Base-by-base conservation (phyloP, 2,329 filamentous ascomycete species). In the Colletotrichum sansevieriae region DNA sequence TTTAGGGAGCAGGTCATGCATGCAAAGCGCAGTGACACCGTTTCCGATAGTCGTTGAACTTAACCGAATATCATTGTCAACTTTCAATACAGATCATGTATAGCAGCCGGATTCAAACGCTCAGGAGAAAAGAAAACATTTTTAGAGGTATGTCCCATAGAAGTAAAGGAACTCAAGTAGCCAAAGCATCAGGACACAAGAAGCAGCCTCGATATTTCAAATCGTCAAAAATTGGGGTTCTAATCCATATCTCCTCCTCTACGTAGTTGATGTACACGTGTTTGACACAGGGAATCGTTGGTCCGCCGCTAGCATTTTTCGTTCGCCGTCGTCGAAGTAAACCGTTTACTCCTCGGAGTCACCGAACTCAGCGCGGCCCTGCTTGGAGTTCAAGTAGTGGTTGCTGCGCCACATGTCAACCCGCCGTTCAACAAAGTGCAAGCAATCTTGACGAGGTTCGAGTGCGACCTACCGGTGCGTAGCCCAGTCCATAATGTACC, bases 401-500 rank as follows among this genome's bases (percentile, higher is more conserved):
- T 94, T 94, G 82, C 92, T 94, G 56, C 11, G 29, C 6, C 6
- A 12, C 5, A 20, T 33, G 58, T 75, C 67, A 78, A 71, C 52
- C 52, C 22, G 3, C 10, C 1, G 43, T 41, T 12, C 1, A 49
- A 9, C 41, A 12, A 18, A 9, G 0, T 15, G 6, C 15, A 8
- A 20, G 13, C 37, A 18, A 6, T 29, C 13, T 46, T 22, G 49
- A 4, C 15, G 33, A 39, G 58, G n/a, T 4, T 33, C 18, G 9
- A 33, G 57, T 41, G 5, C 20, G 22, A 83, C 90, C 75, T 88
- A 98, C 96, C 90, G 90, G 84, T 97, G 91, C 77, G 89, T 91
- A 73, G 96, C 95, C 96, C 96, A 99, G 79, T 92, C 83, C 91
- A 98, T 92, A 73, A 89, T 79, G 78, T 90, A 89, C 85, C 98